Evolutionary conservation across 1,139 yeast species (phyloP).

Genomic region (Suhomyces guaymorum): DNA sequence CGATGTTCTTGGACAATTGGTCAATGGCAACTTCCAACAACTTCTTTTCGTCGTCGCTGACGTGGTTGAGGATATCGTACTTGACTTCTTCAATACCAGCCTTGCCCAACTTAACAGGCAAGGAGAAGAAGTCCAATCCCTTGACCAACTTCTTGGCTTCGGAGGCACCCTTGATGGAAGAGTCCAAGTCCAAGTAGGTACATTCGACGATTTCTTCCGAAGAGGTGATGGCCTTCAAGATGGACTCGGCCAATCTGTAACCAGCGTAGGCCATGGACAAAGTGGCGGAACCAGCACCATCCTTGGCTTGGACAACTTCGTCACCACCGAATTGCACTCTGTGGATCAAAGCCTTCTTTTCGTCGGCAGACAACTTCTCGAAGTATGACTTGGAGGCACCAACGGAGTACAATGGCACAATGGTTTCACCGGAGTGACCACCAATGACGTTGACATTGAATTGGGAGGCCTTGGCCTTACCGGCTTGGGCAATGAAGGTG

Average conservation of each 20-base stretch:
- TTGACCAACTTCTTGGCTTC: constrained; percentile 76
- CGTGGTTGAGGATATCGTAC: constrained; percentile 51
- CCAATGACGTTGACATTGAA: constrained; percentile 86
- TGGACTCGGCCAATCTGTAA: constrained; percentile 88
- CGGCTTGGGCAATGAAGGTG: constrained; percentile 79
- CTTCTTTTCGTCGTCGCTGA: constrained; percentile 65
- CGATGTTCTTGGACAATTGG: constrained; percentile 68
- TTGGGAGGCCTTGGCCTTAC: constrained; percentile 60
- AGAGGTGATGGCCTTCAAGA: constrained; percentile 62
- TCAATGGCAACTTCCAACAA: constrained; percentile 80
- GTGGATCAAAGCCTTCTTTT: constrained; percentile 66
- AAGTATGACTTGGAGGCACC: constrained; percentile 34
- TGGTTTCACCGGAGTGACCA: constrained; percentile 98
- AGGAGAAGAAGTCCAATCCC: constrained; percentile 90
- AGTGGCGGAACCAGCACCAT: constrained; percentile 99
- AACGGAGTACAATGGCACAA: constrained; percentile 85
- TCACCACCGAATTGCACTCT: constrained; percentile 99
- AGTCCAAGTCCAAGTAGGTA: constrained; percentile 57
- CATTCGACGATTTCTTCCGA: constrained; percentile 74
- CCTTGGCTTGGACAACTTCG: constrained; percentile 97
- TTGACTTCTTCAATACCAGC: constrained; percentile 77
- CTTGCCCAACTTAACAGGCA: constrained; percentile 86
- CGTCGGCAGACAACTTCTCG: constrained; percentile 25
- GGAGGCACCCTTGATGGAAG: constrained; percentile 55
- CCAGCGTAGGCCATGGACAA: constrained; percentile 99